Base-by-base conservation (phyloP, 345 rosid genomes). In the Eucalyptus marginata region DNA sequence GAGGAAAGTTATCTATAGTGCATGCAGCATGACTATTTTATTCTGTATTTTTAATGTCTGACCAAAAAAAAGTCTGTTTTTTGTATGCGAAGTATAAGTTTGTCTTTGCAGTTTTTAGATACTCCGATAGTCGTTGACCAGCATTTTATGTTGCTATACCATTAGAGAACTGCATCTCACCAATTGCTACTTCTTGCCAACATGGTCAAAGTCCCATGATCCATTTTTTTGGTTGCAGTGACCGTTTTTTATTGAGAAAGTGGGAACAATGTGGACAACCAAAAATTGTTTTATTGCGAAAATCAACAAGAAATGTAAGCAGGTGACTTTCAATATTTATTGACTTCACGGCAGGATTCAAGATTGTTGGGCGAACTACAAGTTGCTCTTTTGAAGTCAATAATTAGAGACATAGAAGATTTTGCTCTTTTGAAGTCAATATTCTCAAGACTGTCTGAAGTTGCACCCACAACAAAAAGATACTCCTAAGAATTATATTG, bases 231-330 rank as follows among this genome's bases (percentile, higher is more conserved):
- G 33, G 7, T 86, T 94, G 90, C 94, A 97, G 99, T 46, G 92
- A 97, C 54, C 95, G 94, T 52, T 92, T 91, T n/a, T 95, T 96
- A 86, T 90, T 97, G 90, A 94, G 95, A 91, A 91, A 93, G 87
- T 97, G 99, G 99, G 99, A 97, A 90, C 94, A 95, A 49, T 91
- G 94, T 25, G 99, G 99, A 47, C 97, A 97, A 90, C 98, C 99
- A 49, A 97, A 97, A 92, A 96, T 96, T 94, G 98, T 95, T 66
- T 95, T 87, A 92, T 93, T 97, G 99, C 95, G 96, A 91, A 91
- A 96, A 93, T 92, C 98, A 94, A 90, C 97, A 92, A 89, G 97
- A 97, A 96, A 96, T 96, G 99, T 96, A 96, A 96, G 96, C 90
- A 89, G 94, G 91, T 90, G 90, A 91, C 89, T 90, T 92, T 88